A percentile compares a stretch with the other conserved stretches of the same genome.
Conservation (phyloP, 1,139 yeast species). For the Debaryomyces sp. region DNA sequence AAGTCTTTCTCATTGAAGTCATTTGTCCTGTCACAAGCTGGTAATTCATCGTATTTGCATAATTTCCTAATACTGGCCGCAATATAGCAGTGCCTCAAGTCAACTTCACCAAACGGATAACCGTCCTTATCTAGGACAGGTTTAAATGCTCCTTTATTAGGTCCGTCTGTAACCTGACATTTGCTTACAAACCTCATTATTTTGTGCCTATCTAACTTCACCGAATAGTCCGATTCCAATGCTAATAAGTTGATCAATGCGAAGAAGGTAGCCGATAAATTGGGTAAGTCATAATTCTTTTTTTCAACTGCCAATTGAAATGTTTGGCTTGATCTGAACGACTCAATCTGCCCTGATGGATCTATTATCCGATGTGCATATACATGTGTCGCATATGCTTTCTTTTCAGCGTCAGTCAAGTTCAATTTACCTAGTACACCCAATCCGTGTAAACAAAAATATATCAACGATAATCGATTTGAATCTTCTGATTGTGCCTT, state of each 20-base stretch:
- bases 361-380: slow-evolving; percentile 47
- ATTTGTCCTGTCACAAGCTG: slow-evolving; percentile 15
- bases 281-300: slow-evolving; percentile 55
- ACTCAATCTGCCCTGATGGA: slow-evolving; percentile 39
- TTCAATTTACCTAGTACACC: slow-evolving; percentile 49
- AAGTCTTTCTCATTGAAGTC: slow-evolving; percentile 50
- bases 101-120: slow-evolving; percentile 60
- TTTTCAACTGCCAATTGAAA: slow-evolving; percentile 28
- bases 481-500: slow-evolving; percentile 61
- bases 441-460: slow-evolving; percentile 68
- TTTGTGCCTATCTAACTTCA: slow-evolving; percentile 42
- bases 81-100: slow-evolving; percentile 73
- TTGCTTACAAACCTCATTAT: slow-evolving; percentile 51
- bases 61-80: slow-evolving; percentile 67
- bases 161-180: slow-evolving; percentile 64
- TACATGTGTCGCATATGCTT: slow-evolving; percentile 46
- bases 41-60: slow-evolving; percentile 43
- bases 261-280: slow-evolving; percentile 69
- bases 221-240: slow-evolving; percentile 43
- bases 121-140: slow-evolving; percentile 33
- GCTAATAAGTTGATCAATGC: slow-evolving; percentile 55
- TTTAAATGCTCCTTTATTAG: slow-evolving; percentile 54
- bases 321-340: slow-evolving; percentile 56
- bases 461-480: slow-evolving; percentile 63
- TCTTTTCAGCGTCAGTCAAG: slow-evolving; percentile 25